Conservation (phyloP, 208 protist species). For the Leishmania gerbilli region DNA sequence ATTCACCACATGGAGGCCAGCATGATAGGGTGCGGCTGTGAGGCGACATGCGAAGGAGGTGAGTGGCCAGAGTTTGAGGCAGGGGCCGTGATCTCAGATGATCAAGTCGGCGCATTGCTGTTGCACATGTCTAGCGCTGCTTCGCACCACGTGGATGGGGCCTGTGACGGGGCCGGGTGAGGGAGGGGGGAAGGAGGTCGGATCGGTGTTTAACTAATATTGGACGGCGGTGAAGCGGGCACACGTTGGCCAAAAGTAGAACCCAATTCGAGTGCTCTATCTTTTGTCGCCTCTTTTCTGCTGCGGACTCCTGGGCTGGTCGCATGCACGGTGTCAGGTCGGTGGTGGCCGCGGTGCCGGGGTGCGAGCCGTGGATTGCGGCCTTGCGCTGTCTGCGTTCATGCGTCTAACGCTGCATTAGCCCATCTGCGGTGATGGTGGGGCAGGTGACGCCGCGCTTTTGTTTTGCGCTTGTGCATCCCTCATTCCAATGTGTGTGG, state of each 20-base stretch:
- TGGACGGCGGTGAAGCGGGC: background rate
- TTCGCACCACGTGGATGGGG: background rate
- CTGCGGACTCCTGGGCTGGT: background rate
- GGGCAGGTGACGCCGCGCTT: background rate
- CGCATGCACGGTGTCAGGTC: background rate
- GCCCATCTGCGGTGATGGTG: background rate
- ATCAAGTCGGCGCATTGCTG: background rate
- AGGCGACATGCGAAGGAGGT: background rate
- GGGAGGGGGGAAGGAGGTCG: background rate
- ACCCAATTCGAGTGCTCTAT: background rate
- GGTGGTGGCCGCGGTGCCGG: no score
- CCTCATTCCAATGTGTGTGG: background rate
- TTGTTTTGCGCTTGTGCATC: conserved; percentile 3
- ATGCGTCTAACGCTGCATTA: background rate
- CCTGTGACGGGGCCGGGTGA: background rate
- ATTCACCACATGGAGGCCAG: background rate
- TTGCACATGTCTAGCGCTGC: background rate
- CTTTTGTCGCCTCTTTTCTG: background rate
- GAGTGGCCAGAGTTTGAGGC: background rate
- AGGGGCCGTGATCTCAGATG: background rate
- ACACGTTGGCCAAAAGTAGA: background rate
- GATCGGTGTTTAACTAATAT: background rate
- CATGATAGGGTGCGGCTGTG: background rate
- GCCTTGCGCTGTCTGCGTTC: background rate
- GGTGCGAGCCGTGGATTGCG: background rate